These are phyloP conservation scores for Coprinopsis marcescibilis DNA, from an alignment of 768 basidiomycete species.

Conservation along the genomic window DNA sequence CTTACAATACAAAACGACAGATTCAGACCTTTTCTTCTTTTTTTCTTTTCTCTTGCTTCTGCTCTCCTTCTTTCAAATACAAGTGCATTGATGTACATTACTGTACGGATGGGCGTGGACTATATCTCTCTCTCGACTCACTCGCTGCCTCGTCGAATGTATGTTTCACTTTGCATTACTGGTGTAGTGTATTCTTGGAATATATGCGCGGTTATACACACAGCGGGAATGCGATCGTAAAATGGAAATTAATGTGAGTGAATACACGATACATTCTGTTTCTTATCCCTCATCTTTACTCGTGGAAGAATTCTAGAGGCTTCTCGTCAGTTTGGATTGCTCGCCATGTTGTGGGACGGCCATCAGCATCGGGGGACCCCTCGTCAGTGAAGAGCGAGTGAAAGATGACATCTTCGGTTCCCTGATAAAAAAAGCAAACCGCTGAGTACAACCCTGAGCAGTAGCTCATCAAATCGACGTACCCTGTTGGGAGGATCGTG, in stretches of 20 bases:
- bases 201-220: no score
- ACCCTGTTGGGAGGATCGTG: conserved; percentile 73
- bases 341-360: conserved; percentile 50
- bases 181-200: no score
- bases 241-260: no score
- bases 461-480: conserved; percentile 19
- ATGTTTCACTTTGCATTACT: no score
- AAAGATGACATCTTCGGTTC: conserved; percentile 58
- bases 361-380: conserved; percentile 38
- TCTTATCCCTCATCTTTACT: conserved; percentile 34
- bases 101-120: background rate
- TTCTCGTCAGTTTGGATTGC: conserved; percentile 57
- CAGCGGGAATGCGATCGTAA: no score
- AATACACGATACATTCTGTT: no score
- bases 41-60: conserved; percentile 1
- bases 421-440: conserved; percentile 31
- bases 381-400: conserved; percentile 70
- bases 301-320: conserved; percentile 67
- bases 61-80: conserved; percentile 10
- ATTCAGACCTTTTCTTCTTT: conserved; percentile 1
- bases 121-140: background rate
- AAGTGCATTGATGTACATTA: conserved; percentile 3
- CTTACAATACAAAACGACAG: background rate
- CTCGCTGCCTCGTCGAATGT: no score
- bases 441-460: no score